Base-by-base conservation (phyloP, 2,329 filamentous ascomycete species). In the Venturia asperata region DNA sequence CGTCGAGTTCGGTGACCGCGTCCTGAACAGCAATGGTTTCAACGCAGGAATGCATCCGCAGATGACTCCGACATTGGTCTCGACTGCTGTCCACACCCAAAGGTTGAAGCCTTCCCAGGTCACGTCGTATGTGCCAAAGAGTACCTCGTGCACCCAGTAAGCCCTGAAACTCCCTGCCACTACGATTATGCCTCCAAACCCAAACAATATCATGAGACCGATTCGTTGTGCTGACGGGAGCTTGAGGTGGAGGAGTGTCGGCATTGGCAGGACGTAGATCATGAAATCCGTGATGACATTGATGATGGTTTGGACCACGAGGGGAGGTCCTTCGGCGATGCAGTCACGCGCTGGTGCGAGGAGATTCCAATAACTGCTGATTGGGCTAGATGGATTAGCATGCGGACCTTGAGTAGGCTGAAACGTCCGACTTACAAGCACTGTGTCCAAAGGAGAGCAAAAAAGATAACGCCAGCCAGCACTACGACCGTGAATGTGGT, bases 391-490 rank as follows among this genome's bases (percentile, higher is more conserved):
- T 17, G 37, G 17, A 34, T 61, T 21, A 61, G 5, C 9, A 45
- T 15, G 3, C 19, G 10, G 21, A 2, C 1, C n/a, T 5, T 5
- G 9, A 11, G 47, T 1, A 2, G 15, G 6, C 24, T 5, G 3
- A 64, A 27, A 17, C 9, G 9, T 42, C 21, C 24, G 27, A 61
- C 63, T 64, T 61, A 64, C 63, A 64, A 49, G 47, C 64, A 66
- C 47, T 66, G 64, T 37, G 64, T 66, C 74, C 74, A 76, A 13
- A 76, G 68, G n/a, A 73, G 71, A 52, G 75, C 70, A 41, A 75
- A 64, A 66, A 76, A 76, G 21, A 74, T 70, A 6, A 74, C 65
- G 41, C 75, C 74, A 3, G 73, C 73, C 7, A 73, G 71, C 24
- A 74, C 69, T 15, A 76, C 74, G 55, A 76, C 69, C 19, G 65